These are phyloP conservation scores for Suhomyces atakaporum DNA, from an alignment of 1,139 yeast species.

Conservation along the genomic window DNA sequence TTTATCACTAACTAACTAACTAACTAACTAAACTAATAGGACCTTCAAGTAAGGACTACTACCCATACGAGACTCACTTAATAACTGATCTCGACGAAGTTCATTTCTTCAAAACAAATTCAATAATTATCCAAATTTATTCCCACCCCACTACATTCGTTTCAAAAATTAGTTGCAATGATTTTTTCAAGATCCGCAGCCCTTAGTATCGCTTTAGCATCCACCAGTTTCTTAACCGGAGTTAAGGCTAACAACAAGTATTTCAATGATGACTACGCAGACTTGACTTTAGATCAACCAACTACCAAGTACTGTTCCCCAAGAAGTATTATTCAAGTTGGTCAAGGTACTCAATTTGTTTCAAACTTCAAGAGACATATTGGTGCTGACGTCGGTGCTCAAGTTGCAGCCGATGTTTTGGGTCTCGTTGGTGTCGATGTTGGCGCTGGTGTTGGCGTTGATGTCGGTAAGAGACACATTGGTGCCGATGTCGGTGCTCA, in stretches of 20 bases:
- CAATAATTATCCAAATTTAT: slow-evolving; percentile 1
- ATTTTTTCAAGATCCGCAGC: slow-evolving; percentile 17
- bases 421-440: slow-evolving; percentile 13
- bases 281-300: slow-evolving; percentile 15
- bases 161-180: slow-evolving; percentile 10
- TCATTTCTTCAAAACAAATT: slow-evolving; percentile 3
- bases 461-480: slow-evolving; percentile 25
- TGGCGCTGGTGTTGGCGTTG: slow-evolving; percentile 15
- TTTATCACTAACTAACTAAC: slow-evolving; percentile 10
- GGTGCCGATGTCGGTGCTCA: slow-evolving; percentile 12
- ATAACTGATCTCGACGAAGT: slow-evolving; percentile 3
- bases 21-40: slow-evolving; percentile 10
- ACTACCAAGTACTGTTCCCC: slow-evolving; percentile 16
- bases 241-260: slow-evolving; percentile 15
- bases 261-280: slow-evolving; percentile 15
- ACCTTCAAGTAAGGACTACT: slow-evolving; percentile 7
- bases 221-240: slow-evolving; percentile 12
- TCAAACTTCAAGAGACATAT: slow-evolving; percentile 1
- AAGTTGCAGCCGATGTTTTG: slow-evolving; percentile 12
- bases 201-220: slow-evolving; percentile 15
- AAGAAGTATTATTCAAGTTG: slow-evolving; percentile 14
- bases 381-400: slow-evolving; percentile 14
- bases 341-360: slow-evolving; percentile 9
- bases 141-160: slow-evolving; percentile 9
- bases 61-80: slow-evolving; percentile 3